Evolutionary conservation across 352 stramenopile genomes (phyloP), one percentile per base, ranked within the genome.

Genomic region (Pythium utonaiense): DNA sequence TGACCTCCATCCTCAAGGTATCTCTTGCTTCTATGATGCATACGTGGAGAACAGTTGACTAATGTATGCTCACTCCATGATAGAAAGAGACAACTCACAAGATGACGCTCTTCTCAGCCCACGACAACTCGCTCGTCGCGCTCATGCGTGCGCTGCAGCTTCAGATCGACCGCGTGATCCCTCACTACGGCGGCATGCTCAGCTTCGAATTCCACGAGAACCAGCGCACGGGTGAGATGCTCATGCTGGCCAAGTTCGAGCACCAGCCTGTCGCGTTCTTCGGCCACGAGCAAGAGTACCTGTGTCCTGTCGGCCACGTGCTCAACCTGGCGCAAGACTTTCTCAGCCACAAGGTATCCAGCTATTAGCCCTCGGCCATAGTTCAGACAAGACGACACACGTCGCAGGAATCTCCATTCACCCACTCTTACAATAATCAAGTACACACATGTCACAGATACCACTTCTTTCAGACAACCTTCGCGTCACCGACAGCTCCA

Each of bases 121-220:
- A 93, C 64, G 81, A 93, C 64, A 91, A 91, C 66, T 89, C 84
- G 53, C 67, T 93, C 16, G 80, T 93, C 27, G 81, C 81, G 42
- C 63, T 91, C 21, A 66, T 86, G 24, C 78, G 75, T 31, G 84
- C 84, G 55, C 66, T 93, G 52, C 64, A 87, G 60, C 53, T 93
- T 28, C 59, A 87, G 34, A 58, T 80, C 45, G 68, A 75, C 24
- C 66, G 64, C 16, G 68, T 79, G 25, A 78, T 91, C 47, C 84
- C 84, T 7, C 62, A 69, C 19, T 92, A 92, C 61, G 84, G 84
- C 17, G 78, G 75, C 19, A 90, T 89, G 70, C 68, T 94, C 30
- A 86, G 53, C 33, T 89, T 94, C 44, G 84, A 94, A 67, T 53
- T 92, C 45, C 86, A 78, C 34, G 49, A 66, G 12, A 70, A 89